Evolutionary conservation across 352 stramenopile genomes (phyloP).

Genomic region (Globisporangium emineosum): DNA sequence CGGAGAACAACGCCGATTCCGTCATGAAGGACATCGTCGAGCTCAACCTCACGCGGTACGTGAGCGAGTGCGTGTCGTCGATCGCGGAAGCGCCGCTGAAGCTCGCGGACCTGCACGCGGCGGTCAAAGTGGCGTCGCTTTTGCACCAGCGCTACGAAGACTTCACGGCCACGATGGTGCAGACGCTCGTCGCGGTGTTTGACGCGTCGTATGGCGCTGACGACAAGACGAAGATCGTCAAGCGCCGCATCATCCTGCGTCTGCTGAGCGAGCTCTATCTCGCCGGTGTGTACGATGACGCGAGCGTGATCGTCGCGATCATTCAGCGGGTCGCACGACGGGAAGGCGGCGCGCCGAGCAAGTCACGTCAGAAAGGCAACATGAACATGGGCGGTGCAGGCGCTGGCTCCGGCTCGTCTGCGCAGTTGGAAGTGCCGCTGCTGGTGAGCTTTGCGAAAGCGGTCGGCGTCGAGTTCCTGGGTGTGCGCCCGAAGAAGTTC

Average conservation of each 20-base stretch:
- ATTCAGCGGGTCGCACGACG: constrained; percentile 68
- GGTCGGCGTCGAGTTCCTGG: constrained; percentile 88
- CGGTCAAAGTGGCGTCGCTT: constrained; percentile 82
- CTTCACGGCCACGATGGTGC: constrained; percentile 68
- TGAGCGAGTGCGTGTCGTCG: constrained; percentile 92
- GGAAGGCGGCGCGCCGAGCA: constrained; percentile 39
- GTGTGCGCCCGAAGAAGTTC: constrained; percentile 61
- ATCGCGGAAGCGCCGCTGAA: constrained; percentile 88
- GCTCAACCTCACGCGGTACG: constrained; percentile 93
- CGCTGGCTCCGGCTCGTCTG: constrained; percentile 18
- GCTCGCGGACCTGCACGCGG: constrained; percentile 77
- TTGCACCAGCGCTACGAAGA: constrained; percentile 92
- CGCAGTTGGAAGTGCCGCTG: constrained; percentile 89
- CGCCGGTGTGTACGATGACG: constrained; percentile 73
- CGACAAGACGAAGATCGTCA: constrained; percentile 75
- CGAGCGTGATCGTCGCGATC: constrained; percentile 73
- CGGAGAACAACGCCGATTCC: constrained; percentile 63
- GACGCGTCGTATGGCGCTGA: constrained; percentile 56
- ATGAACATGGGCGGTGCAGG: constrained; percentile 22
- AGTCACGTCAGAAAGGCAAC: constrained; percentile 37
- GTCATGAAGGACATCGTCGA: constrained; percentile 85
- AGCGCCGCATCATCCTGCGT: constrained; percentile 67
- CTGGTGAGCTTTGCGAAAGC: constrained; percentile 94
- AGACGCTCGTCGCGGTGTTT: constrained; percentile 52
- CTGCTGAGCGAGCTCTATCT: constrained; percentile 85